Conservation (phyloP, 768 basidiomycete species). For the Pluteus cervinus region DNA sequence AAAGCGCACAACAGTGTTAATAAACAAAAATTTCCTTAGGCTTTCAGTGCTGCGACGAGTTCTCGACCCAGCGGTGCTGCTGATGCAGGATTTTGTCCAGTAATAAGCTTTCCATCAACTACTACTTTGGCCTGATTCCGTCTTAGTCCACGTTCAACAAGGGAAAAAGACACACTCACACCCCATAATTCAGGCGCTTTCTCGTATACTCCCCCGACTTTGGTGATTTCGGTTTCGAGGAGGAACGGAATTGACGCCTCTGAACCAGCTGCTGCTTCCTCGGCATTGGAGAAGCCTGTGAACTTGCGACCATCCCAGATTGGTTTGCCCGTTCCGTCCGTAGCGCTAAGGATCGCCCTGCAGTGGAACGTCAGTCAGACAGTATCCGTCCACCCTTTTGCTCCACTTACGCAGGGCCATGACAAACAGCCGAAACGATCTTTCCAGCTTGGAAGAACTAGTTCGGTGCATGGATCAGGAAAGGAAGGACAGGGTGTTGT, state of each 20-base stretch:
- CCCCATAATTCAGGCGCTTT: conserved; percentile 53
- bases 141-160: not conserved
- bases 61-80: conserved; percentile 51
- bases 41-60: conserved; percentile 49
- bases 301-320: conserved; percentile 53
- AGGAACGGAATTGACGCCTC: conserved; percentile 60
- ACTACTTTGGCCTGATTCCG: conserved; percentile 41
- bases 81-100: conserved; percentile 73
- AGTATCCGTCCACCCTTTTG: conserved; percentile 1
- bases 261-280: conserved; percentile 40
- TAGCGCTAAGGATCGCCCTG: conserved; percentile 55
- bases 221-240: conserved; percentile 57
- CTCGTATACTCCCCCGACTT: conserved; percentile 61
- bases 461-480: not conserved
- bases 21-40: not conserved
- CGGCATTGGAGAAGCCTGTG: conserved; percentile 69
- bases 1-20: conserved; percentile 1
- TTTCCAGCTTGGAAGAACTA: conserved; percentile 68
- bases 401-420: conserved; percentile 61
- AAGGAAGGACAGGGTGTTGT: not conserved
- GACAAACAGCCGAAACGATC: conserved; percentile 69
- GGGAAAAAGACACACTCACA: conserved; percentile 30
- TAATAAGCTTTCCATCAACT: conserved; percentile 52
- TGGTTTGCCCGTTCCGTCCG: conserved; percentile 50
- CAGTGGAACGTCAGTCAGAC: not conserved